phyloP scores from a whole-genome alignment of 768 basidiomycete genomes.

The Kwoniella mangroviensis region DNA sequence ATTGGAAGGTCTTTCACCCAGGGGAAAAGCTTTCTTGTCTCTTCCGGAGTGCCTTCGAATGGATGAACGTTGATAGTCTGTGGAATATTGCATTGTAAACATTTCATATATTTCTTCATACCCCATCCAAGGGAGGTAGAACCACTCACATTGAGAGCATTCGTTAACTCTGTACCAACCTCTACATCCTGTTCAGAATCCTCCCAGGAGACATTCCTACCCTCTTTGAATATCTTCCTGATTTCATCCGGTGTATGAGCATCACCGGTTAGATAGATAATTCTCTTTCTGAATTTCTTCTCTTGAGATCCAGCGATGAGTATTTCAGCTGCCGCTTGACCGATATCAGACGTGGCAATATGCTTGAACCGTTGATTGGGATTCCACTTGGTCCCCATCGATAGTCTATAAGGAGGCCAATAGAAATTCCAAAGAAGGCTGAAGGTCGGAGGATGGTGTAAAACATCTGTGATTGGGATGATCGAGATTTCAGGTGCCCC shows the following conservation, averaged over 20 bases:
- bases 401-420: background rate
- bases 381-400: background rate
- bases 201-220: background rate
- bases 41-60: constrained; percentile 1
- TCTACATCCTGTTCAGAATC: background rate
- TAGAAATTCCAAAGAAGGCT: constrained; percentile 6
- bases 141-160: constrained; percentile 1
- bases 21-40: constrained; percentile 16
- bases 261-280: background rate
- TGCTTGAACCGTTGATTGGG: background rate
- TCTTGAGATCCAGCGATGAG: background rate
- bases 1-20: constrained; percentile 3
- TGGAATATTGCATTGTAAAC: background rate
- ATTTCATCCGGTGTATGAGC: background rate
- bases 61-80: constrained; percentile 14
- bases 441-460: constrained; percentile 4
- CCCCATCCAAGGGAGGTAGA: background rate
- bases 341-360: constrained; percentile 5
- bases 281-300: background rate
- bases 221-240: background rate
- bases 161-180: background rate
- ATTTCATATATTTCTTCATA: background rate
- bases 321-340: background rate
- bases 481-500: background rate
- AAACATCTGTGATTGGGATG: background rate